phyloP scores from a whole-genome alignment of 2,329 filamentous ascomycete species.

The Trichophyton benhamiae region DNA sequence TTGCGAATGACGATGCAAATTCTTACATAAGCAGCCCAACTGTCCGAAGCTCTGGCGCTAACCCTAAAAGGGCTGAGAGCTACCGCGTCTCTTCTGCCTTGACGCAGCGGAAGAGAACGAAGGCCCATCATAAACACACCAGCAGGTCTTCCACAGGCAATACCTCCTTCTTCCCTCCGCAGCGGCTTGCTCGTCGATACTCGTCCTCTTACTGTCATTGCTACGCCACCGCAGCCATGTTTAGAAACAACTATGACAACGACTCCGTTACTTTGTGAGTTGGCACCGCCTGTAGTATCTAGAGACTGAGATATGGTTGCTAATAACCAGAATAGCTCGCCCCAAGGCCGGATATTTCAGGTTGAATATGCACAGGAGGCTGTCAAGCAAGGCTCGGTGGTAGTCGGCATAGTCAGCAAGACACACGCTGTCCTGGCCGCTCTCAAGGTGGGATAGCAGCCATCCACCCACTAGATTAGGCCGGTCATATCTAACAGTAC shows the following conservation, averaged over 20 bases:
- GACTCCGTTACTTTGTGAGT: constrained; percentile 97
- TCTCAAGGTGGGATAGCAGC: constrained; percentile 59
- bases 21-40: background rate
- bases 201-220: constrained; percentile 4
- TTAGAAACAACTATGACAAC: constrained; percentile 99
- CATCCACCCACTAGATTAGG: background rate
- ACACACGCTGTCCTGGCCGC: constrained; percentile 92
- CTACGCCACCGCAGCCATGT: constrained; percentile 53
- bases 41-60: constrained; percentile 6
- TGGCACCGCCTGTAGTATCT: constrained; percentile 9
- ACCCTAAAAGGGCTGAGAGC: constrained; percentile 13
- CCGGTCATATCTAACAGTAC: background rate
- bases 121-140: background rate
- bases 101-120: background rate
- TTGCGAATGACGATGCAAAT: background rate
- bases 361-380: constrained; percentile 98
- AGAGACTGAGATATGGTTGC: constrained; percentile 4
- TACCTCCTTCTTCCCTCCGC: constrained; percentile 1
- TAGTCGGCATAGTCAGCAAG: constrained; percentile 94
- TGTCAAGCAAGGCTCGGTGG: constrained; percentile 96
- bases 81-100: constrained; percentile 14
- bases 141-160: background rate
- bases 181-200: background rate
- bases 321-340: constrained; percentile 53
- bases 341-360: constrained; percentile 98